These are phyloP conservation scores for Boletus rubroflammeus DNA, from an alignment of 768 basidiomycete genomes.

Conservation along the genomic window DNA sequence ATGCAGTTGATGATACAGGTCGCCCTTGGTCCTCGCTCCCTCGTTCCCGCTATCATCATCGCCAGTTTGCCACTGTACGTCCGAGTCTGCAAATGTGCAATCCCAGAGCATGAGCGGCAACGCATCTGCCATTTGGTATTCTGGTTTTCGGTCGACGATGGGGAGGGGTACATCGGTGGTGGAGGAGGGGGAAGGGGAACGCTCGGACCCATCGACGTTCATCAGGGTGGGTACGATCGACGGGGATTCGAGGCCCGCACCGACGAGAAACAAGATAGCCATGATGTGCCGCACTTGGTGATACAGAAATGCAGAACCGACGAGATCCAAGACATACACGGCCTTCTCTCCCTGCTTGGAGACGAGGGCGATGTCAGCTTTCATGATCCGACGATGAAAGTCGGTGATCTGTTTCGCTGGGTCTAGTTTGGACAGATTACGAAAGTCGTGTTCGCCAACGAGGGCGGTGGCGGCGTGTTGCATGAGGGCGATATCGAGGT, in stretches of 20 bases:
- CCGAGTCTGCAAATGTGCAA: slow-evolving; percentile 65
- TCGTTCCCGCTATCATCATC: slow-evolving; percentile 28
- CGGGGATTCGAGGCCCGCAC: slow-evolving; percentile 72
- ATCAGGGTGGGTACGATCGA: slow-evolving; percentile 68
- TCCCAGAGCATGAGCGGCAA: slow-evolving; percentile 92
- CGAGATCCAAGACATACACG: slow-evolving; percentile 72
- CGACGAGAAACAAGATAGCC: slow-evolving; percentile 86
- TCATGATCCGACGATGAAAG: slow-evolving; percentile 65
- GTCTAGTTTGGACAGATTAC: slow-evolving; percentile 94
- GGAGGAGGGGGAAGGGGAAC: background rate
- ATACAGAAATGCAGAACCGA: slow-evolving; percentile 88
- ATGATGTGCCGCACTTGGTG: slow-evolving; percentile 97
- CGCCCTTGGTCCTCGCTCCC: slow-evolving; percentile 29
- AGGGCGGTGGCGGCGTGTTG: slow-evolving; percentile 65
- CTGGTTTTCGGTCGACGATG: slow-evolving; percentile 70
- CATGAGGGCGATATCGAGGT: slow-evolving; percentile 74
- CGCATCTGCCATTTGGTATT: slow-evolving; percentile 91
- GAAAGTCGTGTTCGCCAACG: slow-evolving; percentile 90
- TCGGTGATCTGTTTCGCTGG: slow-evolving; percentile 84
- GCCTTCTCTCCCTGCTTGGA: slow-evolving; percentile 31
- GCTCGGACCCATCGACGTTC: slow-evolving; percentile 50
- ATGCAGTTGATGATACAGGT: slow-evolving; percentile 51
- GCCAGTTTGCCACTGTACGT: slow-evolving; percentile 71
- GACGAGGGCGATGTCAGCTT: slow-evolving; percentile 59
- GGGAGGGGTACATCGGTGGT: slow-evolving; percentile 33